These are phyloP conservation scores for Pyracantha coccinea DNA, from an alignment of 331 rosid genomes.

Conservation along the genomic window DNA sequence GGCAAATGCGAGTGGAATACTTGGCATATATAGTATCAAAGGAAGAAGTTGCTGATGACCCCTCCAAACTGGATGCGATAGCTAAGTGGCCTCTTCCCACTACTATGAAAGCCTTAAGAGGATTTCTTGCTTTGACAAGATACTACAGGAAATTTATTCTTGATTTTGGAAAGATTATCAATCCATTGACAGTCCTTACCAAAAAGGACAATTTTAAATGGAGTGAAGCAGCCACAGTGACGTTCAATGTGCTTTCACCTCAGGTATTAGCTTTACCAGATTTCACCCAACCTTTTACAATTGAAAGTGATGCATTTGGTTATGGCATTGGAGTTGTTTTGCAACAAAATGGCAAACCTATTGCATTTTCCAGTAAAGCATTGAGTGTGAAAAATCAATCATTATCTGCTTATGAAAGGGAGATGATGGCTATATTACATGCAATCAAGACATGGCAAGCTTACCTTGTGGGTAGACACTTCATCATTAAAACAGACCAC, in stretches of 20 bases:
- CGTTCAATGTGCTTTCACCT: neutral
- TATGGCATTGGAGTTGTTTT: neutral
- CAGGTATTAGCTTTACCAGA: neutral
- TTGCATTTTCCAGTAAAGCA: neutral
- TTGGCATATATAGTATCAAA: too few species aligned
- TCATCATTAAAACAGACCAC: too few species aligned
- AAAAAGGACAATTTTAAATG: neutral
- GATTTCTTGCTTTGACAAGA: too few species aligned
- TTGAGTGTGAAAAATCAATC: neutral
- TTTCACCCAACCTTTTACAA: neutral
- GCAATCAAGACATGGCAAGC: neutral
- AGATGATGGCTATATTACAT: neutral
- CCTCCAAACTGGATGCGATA: neutral
- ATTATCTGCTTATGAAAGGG: neutral
- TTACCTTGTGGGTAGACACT: neutral
- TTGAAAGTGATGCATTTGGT: neutral
- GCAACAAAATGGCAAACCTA: neutral
- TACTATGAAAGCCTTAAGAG: too few species aligned
- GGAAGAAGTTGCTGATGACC: neutral
- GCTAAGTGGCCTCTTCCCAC: too few species aligned
- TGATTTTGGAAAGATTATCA: too few species aligned
- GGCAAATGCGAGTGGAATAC: neutral
- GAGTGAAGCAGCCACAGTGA: neutral
- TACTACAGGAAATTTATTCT: too few species aligned
- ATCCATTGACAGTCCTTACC: neutral